Evolutionary conservation across 257 asterid genomes (phyloP), one percentile per base, ranked within the genome.

Genomic region (Nicotiana tomentosiformis): DNA sequence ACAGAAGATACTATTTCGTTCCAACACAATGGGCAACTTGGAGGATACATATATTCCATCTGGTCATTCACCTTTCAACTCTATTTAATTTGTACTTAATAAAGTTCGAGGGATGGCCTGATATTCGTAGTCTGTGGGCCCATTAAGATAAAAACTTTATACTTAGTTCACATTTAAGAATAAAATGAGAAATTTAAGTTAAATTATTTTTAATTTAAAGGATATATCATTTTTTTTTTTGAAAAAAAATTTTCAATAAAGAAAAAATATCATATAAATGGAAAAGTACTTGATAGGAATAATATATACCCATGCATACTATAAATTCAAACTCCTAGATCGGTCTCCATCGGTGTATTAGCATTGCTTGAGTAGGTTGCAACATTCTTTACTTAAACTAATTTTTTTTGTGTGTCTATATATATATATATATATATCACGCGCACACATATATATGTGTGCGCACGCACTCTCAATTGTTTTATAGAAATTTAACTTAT

Each of bases 21-120:
- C 79, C 79, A 74, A 76, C 39, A 76, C 39, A 26, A 76, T 23
- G 62, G 80, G 64, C 80, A 74, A 74, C 11, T 49, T 74, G 78
- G 33, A 61, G 32, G 33, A 20, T 9, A 61, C 67, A 61, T 61
- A 61, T 61, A 61, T 61, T 61, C 67, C 67, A 61, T 20, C 32
- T 61, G 67, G 12, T 58, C 29, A 6, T 58, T 8, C 65, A 58
- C 65, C 26, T 58, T 58, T 58, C 11, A 58, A 58, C 65, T 58
- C 10, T 17, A 6, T 58, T 58, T 58, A 8, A 43, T 43, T 58
- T 18, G 29, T 6, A 26, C 51, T 43, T 9, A 8, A 43, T 8
- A 43, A 9, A 43, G 12, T 43, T 9, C 51, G 51, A 43, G 49
- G 49, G 49, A 43, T 43, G 49, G 49, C 49, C 49, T 43, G 11